Evolutionary conservation across 179 eudicot species (phyloP), one percentile per base, ranked within the genome.

Genomic region (Heliamphora pulchella): DNA sequence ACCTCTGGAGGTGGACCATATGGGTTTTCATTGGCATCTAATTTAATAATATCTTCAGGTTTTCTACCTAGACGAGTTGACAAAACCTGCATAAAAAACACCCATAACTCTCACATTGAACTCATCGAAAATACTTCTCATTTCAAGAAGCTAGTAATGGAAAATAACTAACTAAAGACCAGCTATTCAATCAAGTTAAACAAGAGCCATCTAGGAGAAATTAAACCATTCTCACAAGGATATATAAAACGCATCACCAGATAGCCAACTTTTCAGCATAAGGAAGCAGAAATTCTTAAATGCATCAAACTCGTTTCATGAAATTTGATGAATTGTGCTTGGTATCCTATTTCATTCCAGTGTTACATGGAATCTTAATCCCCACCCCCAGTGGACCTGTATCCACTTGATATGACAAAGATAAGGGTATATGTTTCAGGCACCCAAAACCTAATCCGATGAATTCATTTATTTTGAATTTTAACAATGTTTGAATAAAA

Each of bases 1-100:
- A 82, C 99, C 97, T 96, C 99, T 74, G 99, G 99, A 58, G 99
- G 99, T 65, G 99, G 99, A 80, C 98, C 99, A 79, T 96, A 96
- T 63, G 98, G 98, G 77, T 96, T 95, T 83, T 96, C 99, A 80
- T 96, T 96, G 59, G 99, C 99, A 82, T 96, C 99, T 83, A 96
- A 81, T 83, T 94, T 96, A 82, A 96, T 79, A 41, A 96, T 96
- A 76, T 96, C 97, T 83, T 94, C 97, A 14, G 97, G 98, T 85
- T 96, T 91, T 82, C 96, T 88, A 81, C 99, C 97, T 75, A 96
- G 96, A 31, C 90, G 96, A 79, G 97, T 86, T 51, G 98, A 94
- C 82, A 92, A 83, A 64, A 96, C 96, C 98, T 96, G 86, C 46
- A 74, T 71, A 22, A 41, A 59, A 75, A 79, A 58, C 70, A n/a